Percentiles rank a stretch among this genome's conserved stretches.
Conservation (phyloP, 495 filamentous ascomycete genomes). For the Penicillium daleae region DNA sequence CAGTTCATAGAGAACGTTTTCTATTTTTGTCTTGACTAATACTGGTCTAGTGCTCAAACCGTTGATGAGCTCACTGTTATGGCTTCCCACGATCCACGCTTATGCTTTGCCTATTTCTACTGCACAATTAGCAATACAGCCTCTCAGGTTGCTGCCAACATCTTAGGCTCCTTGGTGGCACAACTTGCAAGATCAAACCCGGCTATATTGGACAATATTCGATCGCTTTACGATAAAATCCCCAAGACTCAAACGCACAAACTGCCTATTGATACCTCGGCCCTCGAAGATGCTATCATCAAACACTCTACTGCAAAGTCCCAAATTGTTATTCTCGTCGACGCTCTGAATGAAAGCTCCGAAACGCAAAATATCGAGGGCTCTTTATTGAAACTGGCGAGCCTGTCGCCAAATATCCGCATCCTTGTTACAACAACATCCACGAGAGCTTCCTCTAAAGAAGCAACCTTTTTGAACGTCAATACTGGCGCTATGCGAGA, state of each 20-base stretch:
- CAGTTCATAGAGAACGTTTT: neutral
- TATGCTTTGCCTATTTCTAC: conserved; percentile 28
- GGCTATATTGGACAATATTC: conserved; percentile 21
- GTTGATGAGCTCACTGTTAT: conserved; percentile 21
- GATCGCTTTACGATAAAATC: conserved; percentile 17
- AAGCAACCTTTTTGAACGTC: conserved; percentile 15
- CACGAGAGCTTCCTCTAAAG: neutral
- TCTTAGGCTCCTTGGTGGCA: conserved; percentile 28
- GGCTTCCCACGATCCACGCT: conserved; percentile 6
- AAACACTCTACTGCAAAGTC: conserved; percentile 10
- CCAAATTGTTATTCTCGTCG: conserved; percentile 19
- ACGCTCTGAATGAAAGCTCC: conserved; percentile 29
- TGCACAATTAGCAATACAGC: conserved; percentile 27
- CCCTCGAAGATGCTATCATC: conserved; percentile 27
- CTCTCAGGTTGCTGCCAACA: conserved; percentile 24
- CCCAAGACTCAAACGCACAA: conserved; percentile 23
- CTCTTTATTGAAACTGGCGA: conserved; percentile 20
- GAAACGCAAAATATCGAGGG: conserved; percentile 17
- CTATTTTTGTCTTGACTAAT: neutral
- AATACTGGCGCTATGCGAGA: conserved; percentile 16
- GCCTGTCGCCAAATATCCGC: conserved; percentile 18
- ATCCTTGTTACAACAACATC: conserved; percentile 26
- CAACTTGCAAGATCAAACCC: conserved; percentile 20
- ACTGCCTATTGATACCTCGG: conserved; percentile 18
- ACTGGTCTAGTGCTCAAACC: conserved; percentile 21